phyloP scores from a whole-genome alignment of 139 green algal species.

The Spirogloea muscicola region DNA sequence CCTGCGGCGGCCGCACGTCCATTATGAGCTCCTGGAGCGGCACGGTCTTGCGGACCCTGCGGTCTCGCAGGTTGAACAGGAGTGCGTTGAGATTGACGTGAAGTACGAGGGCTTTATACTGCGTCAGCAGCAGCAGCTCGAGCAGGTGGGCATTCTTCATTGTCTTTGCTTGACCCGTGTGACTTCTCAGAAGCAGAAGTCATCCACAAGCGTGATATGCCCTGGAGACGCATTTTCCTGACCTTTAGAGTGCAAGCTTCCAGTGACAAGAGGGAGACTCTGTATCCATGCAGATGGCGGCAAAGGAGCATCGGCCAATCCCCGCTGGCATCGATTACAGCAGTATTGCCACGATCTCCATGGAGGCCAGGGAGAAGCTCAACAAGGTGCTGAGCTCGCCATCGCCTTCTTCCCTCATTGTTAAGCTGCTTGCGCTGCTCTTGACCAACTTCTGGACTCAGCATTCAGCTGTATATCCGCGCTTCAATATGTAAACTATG shows the following conservation, averaged over 20 bases:
- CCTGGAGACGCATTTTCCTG: too few relatives aligned
- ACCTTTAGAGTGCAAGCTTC: too few relatives aligned
- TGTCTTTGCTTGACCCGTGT: too few relatives aligned
- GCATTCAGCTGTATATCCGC: neutral
- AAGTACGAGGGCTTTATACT: conserved; percentile 96
- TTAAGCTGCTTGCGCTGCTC: neutral
- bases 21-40: conserved; percentile 72
- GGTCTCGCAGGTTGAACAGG: conserved; percentile 74
- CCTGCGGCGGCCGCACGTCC: conserved; percentile 79
- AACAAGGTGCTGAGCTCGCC: neutral
- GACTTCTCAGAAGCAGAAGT: too few relatives aligned
- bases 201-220: too few relatives aligned
- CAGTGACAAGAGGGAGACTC: too few relatives aligned
- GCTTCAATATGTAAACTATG: neutral
- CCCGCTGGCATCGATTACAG: conserved; percentile 61
- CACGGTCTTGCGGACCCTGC: conserved; percentile 54
- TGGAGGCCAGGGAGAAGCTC: conserved; percentile 64
- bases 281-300: conserved; percentile 8
- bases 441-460: neutral
- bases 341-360: conserved; percentile 55
- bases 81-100: conserved; percentile 89
- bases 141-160: too few relatives aligned
- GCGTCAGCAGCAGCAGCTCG: conserved; percentile 76
- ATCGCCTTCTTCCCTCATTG: neutral
- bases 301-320: conserved; percentile 50